Base-by-base conservation (phyloP, 75 land plant species). In the Larix kaempferi region DNA sequence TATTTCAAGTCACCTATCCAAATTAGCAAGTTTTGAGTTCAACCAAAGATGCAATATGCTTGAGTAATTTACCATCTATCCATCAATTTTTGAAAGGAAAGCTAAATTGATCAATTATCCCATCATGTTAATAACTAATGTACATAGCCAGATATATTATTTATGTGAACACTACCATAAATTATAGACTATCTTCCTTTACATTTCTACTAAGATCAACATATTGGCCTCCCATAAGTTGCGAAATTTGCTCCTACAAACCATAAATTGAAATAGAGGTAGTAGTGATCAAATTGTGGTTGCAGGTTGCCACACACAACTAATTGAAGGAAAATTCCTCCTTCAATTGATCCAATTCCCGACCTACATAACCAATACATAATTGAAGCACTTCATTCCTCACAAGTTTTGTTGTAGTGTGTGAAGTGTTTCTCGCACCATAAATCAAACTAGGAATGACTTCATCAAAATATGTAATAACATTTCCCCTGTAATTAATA, bases 191-290 rank as follows among this genome's bases (percentile, higher is more conserved):
- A 21, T 93, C 95, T 78, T 82, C 85, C 88, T 79, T 90, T 25
- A 91, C 89, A 69, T 90, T 93, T 79, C 84, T 86, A 87, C 94
- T 90, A 65, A 93, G 81, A 55, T 96, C 96, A 4, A 90, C 88
- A 85, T 96, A 96, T 54, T 82, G 86, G 59, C 99, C 99, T 33
- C 99, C 99, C 99, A 96, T 96, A 15, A 89, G 80, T 81, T 87
- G 86, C 89, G 93, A 81, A 76, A 96, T 81, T 81, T 93, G 96
- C 76, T 91, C 88, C 98, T 94, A 95, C 49, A 95, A 73, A 52
- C 84, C 79, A 26, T 84, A 63, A n/a, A 78, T 82, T 5, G 86
- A 82, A 27, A 86, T 10, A 21, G 87, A 79, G 33, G 61, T 80
- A 2, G 78, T 76, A 59, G 29, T 77, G 4, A 96, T 85, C 75